Evolutionary conservation across 2,329 filamentous ascomycete genomes (phyloP), one percentile per base, ranked within the genome.

Genomic region (Colletotrichum camelliae): DNA sequence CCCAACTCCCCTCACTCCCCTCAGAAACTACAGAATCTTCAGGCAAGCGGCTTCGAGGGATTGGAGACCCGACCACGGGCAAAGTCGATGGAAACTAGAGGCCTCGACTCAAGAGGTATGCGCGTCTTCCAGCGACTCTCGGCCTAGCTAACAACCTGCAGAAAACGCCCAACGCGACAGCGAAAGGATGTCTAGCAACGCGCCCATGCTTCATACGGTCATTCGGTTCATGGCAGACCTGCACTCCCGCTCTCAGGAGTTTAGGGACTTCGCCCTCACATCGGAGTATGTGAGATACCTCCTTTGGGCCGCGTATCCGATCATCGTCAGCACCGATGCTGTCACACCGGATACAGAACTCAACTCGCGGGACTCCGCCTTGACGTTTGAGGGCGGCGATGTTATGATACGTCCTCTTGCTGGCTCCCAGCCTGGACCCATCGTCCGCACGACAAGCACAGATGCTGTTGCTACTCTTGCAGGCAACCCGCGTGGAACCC

Each of bases 311-410:
- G 87, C 98, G 4, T 99, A 97, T 81, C 96, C 97, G 2, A 92
- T 97, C 21, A 91, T 98, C 66, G 96, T 98, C 31, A 96, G 95
- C 79, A 93, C 95, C 15, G 95, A 98, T 84, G 90, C 93, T 27
- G 93, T 98, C 52, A 94, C 91, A 70, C 93, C 97, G 0, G 94
- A 97, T 80, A 94, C 93, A 1, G 97, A 99, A 83, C 86, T 98
- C n/a, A 93, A 95, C 79, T 96, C 95, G 18, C 91, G 94, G 79
- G 94, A 96, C 78, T 94, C 94, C 13, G 91, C 92, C 2, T 89
- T 98, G 73, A 96, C 92, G 1, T 98, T 98, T 79, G 95, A 97
- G 79, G 95, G 95, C 1, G 93, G 93, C 60, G 95, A 96, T 83
- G 94, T 98, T 2, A 94, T 96, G 29, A 94, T 97, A 76, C 92